A percentile compares a stretch with the other conserved stretches of the same genome.
These are phyloP conservation scores for Triadica sebifera DNA, from an alignment of 345 rosid species.

Conservation along the genomic window DNA sequence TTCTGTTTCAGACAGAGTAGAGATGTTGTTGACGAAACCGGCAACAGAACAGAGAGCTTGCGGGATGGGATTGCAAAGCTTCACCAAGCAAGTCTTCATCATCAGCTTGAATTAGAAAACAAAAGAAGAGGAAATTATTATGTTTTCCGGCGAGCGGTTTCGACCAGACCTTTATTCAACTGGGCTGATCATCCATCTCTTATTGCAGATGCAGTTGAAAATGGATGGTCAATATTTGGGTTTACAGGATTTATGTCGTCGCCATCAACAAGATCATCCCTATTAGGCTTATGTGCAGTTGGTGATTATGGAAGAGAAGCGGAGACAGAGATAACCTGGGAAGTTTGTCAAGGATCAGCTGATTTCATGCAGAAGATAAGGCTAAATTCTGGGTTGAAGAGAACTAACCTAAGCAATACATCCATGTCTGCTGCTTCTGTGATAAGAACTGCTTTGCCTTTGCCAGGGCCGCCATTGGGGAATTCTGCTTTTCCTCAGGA, in stretches of 20 bases:
- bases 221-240: conserved; percentile 87
- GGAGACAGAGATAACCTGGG: conserved; percentile 71
- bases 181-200: conserved; percentile 82
- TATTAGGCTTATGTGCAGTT: conserved; percentile 54
- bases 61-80: conserved; percentile 57
- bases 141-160: conserved; percentile 45
- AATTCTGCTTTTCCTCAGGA: conserved; percentile 83
- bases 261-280: conserved; percentile 36
- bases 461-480: conserved; percentile 86
- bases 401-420: conserved; percentile 12
- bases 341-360: conserved; percentile 66
- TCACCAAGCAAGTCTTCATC: conserved; percentile 40
- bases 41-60: conserved; percentile 28
- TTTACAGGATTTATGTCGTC: conserved; percentile 47
- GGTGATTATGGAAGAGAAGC: conserved; percentile 43
- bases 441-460: conserved; percentile 68
- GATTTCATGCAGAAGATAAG: conserved; percentile 78
- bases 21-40: conserved; percentile 3
- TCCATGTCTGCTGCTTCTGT: conserved; percentile 49
- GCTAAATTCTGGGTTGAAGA: conserved; percentile 51
- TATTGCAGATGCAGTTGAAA: conserved; percentile 69
- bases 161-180: conserved; percentile 46
- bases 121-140: conserved; percentile 48
- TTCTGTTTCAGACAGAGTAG: conserved; percentile 29
- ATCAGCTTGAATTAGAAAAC: conserved; percentile 41